Percentiles rank a stretch among this genome's conserved stretches.
Evolutionary conservation across 2,329 filamentous ascomycete genomes (phyloP).

Genomic region (Aspergillus udagawae): DNA sequence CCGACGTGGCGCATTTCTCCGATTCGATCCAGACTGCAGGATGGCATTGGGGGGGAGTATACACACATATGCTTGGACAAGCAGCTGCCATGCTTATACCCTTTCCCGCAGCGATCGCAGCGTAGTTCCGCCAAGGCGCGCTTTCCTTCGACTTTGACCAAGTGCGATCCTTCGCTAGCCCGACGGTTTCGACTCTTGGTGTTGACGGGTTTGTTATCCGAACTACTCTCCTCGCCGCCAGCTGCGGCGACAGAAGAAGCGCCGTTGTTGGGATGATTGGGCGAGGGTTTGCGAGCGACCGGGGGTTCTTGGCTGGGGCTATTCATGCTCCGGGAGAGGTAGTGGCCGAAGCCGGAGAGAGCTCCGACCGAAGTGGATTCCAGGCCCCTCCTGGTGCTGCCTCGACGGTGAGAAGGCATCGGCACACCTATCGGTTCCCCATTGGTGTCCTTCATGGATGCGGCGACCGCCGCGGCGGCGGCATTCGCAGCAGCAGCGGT

Average conservation of each 20-base stretch:
- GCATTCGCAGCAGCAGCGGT: constrained; percentile 70
- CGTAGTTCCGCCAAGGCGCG: constrained; percentile 82
- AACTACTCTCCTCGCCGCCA: constrained; percentile 46
- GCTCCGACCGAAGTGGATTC: constrained; percentile 58
- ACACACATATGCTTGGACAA: constrained; percentile 99
- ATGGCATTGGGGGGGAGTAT: constrained; percentile 52
- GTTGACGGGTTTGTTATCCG: constrained; percentile 44
- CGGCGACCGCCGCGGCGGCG: constrained; percentile 59
- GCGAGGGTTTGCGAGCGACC: constrained; percentile 38
- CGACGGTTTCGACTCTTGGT: constrained; percentile 56
- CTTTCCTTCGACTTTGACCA: constrained; percentile 73
- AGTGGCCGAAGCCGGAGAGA: constrained; percentile 39
- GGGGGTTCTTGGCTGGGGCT: constrained; percentile 30
- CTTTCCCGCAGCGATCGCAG: constrained; percentile 98
- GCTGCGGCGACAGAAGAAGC: constrained; percentile 16
- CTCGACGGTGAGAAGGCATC: constrained; percentile 55
- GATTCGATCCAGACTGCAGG: constrained; percentile 39
- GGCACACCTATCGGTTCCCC: constrained; percentile 58
- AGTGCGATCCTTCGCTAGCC: constrained; percentile 81
- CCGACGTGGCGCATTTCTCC: constrained; percentile 38
- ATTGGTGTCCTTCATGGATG: constrained; percentile 62
- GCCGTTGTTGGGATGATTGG: constrained; percentile 26
- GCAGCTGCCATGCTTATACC: constrained; percentile 99
- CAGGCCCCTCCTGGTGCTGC: constrained; percentile 47
- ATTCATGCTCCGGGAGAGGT: constrained; percentile 39